A percentile compares a stretch with the other conserved stretches of the same genome.
Evolutionary conservation across 257 asterid genomes (phyloP).

Genomic region (Gynochthodes officinalis): DNA sequence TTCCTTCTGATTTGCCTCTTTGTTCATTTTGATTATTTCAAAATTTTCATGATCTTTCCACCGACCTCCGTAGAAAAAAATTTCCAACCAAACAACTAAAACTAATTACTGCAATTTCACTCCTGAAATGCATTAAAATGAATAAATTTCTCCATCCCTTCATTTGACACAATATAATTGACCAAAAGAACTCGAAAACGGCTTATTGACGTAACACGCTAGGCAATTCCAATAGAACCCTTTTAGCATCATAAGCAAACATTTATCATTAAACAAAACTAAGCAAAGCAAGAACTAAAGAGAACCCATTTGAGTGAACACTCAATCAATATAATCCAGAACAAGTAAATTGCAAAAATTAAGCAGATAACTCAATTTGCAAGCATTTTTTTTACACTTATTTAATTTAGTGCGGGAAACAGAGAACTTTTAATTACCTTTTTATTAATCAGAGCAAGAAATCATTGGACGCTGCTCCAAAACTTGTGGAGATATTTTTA

Average conservation of each 20-base stretch:
- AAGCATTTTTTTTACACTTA: background rate
- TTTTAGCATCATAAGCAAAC: background rate
- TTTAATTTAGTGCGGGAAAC: background rate
- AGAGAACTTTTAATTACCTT: constrained; percentile 20
- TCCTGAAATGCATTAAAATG: background rate
- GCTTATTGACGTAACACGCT: background rate
- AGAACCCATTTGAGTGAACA: background rate
- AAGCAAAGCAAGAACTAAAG: background rate
- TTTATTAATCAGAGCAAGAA: constrained; percentile 22
- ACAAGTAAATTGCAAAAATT: background rate
- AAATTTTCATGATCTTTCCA: background rate
- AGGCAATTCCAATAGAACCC: background rate
- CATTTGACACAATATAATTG: background rate
- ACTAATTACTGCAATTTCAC: background rate
- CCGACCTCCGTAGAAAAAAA: background rate
- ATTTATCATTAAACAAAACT: background rate
- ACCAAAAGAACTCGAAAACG: background rate
- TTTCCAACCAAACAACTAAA: background rate
- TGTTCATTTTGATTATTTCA: too few species aligned
- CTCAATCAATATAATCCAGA: background rate
- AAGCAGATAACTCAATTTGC: background rate
- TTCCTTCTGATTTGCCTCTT: background rate
- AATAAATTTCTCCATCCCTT: background rate
- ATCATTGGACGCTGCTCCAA: constrained; percentile 32
- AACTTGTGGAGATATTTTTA: constrained; percentile 21